Base-by-base conservation (phyloP, 805 yeast genomes). In the Nakazawaea sp. region DNA sequence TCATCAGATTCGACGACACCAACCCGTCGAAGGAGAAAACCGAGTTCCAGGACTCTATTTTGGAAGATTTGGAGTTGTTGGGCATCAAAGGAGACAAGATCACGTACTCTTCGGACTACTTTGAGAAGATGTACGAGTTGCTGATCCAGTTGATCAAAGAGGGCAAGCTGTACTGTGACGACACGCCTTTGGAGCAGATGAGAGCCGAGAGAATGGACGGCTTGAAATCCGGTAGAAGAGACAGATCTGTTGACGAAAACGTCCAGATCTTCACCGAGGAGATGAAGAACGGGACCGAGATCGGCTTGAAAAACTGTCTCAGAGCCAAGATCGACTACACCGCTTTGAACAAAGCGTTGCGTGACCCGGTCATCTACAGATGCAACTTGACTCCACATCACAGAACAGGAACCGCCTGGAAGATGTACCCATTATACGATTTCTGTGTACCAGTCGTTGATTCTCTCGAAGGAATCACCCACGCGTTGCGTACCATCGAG, bases 201-300 rank as follows among this genome's bases (percentile, higher is more conserved):
- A 84, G 99, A 68, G 95, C 89, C 56, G 95, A 92, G 72, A 85
- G 99, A 75, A 87, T 86, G 85, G 96, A 87, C 46, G 99, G 99
- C 61, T 79, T 87, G 49, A 81, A 94, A 40, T 84, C 95, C 35
- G 79, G 74, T 33, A 83, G 96, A 69, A 83, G 98, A 70, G 92
- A 88, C 51, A 80, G 96, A 62, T 53, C 90, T 16, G 83, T 90
- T 35, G 97, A 90, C 62, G 98, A 92, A 68, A 89, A 85, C 68
- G 70, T 92, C 62, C 67, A 67, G 47, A 72, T 90, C 42, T 92
- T 92, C 68, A 79, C 81, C 33, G 78, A 84, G 58, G 96, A 86
- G 52, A 92, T 92, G 98, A 81, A 79, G 60, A 75, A 83, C 45
- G 98, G 92, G 52, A 85, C 97, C 44, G 96, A 85, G 62, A 83